Percentiles rank a stretch among this genome's conserved stretches.
phyloP scores from a whole-genome alignment of 192 early-diverging fungal species.

The Linnemannia zychae region DNA sequence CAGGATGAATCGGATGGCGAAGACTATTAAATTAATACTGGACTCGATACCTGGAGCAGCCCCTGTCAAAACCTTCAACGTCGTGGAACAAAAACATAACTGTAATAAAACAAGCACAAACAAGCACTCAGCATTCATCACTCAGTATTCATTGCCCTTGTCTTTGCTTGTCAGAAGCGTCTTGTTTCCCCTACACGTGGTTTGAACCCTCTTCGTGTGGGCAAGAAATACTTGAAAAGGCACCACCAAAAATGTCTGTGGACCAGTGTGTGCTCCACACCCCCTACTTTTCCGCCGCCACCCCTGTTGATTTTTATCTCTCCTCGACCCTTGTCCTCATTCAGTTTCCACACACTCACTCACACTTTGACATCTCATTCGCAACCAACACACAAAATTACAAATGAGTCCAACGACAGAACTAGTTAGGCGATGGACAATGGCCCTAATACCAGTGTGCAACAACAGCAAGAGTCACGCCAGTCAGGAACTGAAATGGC shows the following conservation, averaged over 20 bases:
- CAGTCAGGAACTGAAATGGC: slow-evolving; percentile 59
- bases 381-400: not conserved
- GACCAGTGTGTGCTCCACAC: too few species aligned
- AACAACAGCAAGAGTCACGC: slow-evolving; percentile 54
- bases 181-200: too few species aligned
- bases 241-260: too few species aligned
- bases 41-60: not conserved
- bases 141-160: not conserved
- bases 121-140: not conserved
- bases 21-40: not conserved
- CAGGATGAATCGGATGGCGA: slow-evolving; percentile 51
- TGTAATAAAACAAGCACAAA: not conserved
- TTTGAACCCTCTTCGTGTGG: too few species aligned
- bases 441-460: slow-evolving; percentile 48
- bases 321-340: not conserved
- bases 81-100: not conserved
- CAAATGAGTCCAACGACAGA: slow-evolving; percentile 6
- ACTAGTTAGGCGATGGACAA: slow-evolving; percentile 43
- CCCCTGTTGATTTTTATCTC: not conserved
- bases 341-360: not conserved
- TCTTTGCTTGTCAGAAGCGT: too few species aligned
- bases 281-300: not conserved
- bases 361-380: not conserved
- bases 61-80: not conserved
- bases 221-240: too few species aligned